Percentiles rank a stretch among this genome's conserved stretches.
phyloP scores from a whole-genome alignment of 768 basidiomycete species.

The Suillus subalutaceus region DNA sequence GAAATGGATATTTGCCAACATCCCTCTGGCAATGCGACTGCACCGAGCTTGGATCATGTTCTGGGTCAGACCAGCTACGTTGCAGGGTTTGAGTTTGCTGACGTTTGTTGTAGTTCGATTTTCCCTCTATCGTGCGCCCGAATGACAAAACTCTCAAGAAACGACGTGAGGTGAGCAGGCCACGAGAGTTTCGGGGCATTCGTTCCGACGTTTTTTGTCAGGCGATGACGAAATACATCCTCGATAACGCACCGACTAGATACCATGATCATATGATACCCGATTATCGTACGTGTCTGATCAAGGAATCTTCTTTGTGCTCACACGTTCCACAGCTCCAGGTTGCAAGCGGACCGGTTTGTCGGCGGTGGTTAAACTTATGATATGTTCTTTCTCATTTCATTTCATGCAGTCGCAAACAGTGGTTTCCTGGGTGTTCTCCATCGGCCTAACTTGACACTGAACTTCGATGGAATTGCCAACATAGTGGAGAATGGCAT shows the following conservation, averaged over 20 bases:
- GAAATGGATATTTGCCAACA: slow-evolving; percentile 57
- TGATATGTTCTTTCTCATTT: not conserved
- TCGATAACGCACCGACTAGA: slow-evolving; percentile 49
- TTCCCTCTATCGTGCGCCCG: slow-evolving; percentile 18
- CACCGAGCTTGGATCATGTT: slow-evolving; percentile 57
- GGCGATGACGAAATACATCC: slow-evolving; percentile 49
- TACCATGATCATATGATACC: slow-evolving; percentile 52
- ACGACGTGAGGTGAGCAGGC: slow-evolving; percentile 15
- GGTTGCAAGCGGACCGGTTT: slow-evolving; percentile 58
- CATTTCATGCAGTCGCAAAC: slow-evolving; percentile 24
- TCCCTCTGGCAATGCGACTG: slow-evolving; percentile 53
- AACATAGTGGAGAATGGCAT: slow-evolving; percentile 23
- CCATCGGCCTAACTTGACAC: slow-evolving; percentile 25
- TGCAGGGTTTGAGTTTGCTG: not conserved
- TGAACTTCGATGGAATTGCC: slow-evolving; percentile 28
- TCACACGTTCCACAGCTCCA: slow-evolving; percentile 39
- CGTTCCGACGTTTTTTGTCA: slow-evolving; percentile 22
- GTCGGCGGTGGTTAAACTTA: not conserved
- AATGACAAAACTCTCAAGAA: slow-evolving; percentile 16
- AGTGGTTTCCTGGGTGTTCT: slow-evolving; percentile 28
- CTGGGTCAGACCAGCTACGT: slow-evolving; percentile 38
- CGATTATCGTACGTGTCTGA: slow-evolving; percentile 45
- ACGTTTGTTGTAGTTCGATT: slow-evolving; percentile 20
- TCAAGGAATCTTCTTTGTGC: not conserved
- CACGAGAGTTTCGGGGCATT: too few relatives aligned